Evolutionary conservation across 306 rosid species (phyloP), one percentile per base, ranked within the genome.

Genomic region (Casuarina equisetifolia): DNA sequence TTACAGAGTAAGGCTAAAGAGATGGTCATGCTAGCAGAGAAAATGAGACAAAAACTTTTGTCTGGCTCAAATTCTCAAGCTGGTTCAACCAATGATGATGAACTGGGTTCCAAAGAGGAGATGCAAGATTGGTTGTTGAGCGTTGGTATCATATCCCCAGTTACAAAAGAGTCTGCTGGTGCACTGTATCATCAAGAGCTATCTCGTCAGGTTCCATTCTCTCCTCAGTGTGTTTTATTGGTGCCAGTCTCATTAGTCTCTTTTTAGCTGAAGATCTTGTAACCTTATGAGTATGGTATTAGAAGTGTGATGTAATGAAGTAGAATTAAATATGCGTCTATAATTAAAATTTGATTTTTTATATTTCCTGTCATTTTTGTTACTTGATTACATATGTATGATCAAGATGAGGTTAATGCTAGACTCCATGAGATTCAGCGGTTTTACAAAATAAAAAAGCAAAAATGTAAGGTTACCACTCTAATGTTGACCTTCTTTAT

Each of bases 21-120:
- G 85, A 95, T 95, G 99, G 97, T 92, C 83, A 79, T 84, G 89
- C 91, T 95, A 67, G 99, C 99, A n/a, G 99, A 95, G 83, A 95
- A 87, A 84, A 92, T 95, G 99, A 91, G 99, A 82, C 94, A 25
- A 74, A 95, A 95, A 72, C 97, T 95, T 73, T 76, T 95, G 81
- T 86, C 97, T 12, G 89, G 97, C 69, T 70, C 91, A 67, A 88
- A 69, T 86, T 86, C 97, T 76, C 93, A 92, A 77, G 62, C 82
- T 10, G 82, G 73, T 75, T 75, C 86, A 51, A 63, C 83, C 36
- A 85, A 78, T 42, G 97, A 95, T 44, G 99, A 95, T 19, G 98
- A 95, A 77, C 82, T 90, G 91, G 97, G 96, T 74, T 91, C 97
- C 46, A 95, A 92, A 80, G 97, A 95, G 86, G 99, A 92, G 81